Evolutionary conservation across 2,329 filamentous ascomycete species (phyloP), one percentile per base, ranked within the genome.

Genomic region (Epichloe amarillans): DNA sequence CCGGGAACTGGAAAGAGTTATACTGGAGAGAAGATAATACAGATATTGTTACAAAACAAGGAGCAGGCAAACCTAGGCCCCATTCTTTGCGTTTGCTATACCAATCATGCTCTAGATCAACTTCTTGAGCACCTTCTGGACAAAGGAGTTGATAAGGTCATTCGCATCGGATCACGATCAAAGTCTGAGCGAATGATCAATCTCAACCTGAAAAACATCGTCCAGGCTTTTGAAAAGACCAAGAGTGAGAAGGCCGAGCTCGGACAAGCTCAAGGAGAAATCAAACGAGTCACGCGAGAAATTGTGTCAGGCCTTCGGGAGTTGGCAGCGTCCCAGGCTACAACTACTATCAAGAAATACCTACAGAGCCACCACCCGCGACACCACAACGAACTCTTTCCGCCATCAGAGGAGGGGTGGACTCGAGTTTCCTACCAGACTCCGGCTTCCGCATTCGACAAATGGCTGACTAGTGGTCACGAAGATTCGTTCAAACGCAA

Each of bases 1-100:
- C 83, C 83, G 0, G 83, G 84, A 0, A 87, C 83, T 0, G 83
- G 84, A 0, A 87, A 87, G 59, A 76, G 71, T 4, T 85, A 75
- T 55, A 71, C 75, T 0, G 82, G 82, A 3, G 70, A 79, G 2
- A 70, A 74, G 42, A 61, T 86, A n/a, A 73, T 84, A 52, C 74
- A 75, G 53, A 69, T 73, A 0, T 59, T 83, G 5, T 58, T 83
- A 3, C 59, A 60, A 12, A 72, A 73, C 55, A 70, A 69, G 46
- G 35, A 40, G 0, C 54, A 57, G 7, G 66, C 69, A 0, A 50
- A 61, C 0, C 56, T 80, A 0, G 75, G 76, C 0, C 76, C 76
- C 0, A 72, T 80, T 77, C 10, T 73, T 67, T 54, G 71, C 75
- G 14, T 50, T 6, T 76, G 74, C 53, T 78, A 76, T 52, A 79